Conservation (phyloP, 2,329 filamentous ascomycete genomes). For the Thermothelomyces thermophilus region DNA sequence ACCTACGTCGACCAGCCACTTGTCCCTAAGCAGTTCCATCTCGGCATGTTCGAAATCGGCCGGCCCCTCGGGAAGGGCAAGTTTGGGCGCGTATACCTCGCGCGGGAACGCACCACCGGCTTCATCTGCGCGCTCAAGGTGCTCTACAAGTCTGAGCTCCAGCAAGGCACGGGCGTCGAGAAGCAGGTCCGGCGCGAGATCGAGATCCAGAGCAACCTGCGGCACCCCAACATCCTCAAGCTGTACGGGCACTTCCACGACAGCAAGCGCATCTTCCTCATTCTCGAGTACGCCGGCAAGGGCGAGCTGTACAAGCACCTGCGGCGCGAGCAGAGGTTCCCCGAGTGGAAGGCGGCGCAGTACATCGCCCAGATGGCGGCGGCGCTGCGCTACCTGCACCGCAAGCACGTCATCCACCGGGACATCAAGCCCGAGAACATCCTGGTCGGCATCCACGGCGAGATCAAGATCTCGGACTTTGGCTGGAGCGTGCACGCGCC, state of each 20-base stretch:
- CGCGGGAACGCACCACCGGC: conserved; percentile 68
- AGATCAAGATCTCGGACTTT: conserved; percentile 98
- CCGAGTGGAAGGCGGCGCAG: conserved; percentile 79
- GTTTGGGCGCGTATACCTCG: conserved; percentile 80
- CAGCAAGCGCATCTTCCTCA: conserved; percentile 78
- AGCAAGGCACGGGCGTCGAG: conserved; percentile 69
- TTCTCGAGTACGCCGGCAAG: conserved; percentile 79
- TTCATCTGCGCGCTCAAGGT: conserved; percentile 86
- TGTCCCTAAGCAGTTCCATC: conserved; percentile 63
- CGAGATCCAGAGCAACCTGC: conserved; percentile 81
- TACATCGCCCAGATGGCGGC: conserved; percentile 90
- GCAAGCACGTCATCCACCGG: conserved; percentile 94
- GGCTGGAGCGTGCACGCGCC: conserved; percentile 98
- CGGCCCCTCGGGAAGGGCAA: conserved; percentile 82
- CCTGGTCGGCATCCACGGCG: conserved; percentile 87
- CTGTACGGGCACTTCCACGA: conserved; percentile 87
- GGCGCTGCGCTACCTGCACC: conserved; percentile 82
- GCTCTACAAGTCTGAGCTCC: conserved; percentile 75
- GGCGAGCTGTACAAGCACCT: conserved; percentile 86
- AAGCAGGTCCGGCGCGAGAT: conserved; percentile 84
- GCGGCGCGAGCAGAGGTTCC: conserved; percentile 69
- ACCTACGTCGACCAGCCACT: conserved; percentile 24
- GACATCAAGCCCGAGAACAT: conserved; percentile 99
- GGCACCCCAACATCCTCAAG: conserved; percentile 78
- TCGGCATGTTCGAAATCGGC: conserved; percentile 92